Conservation (phyloP, 306 rosid species). For the Cucurbita ficifolia region DNA sequence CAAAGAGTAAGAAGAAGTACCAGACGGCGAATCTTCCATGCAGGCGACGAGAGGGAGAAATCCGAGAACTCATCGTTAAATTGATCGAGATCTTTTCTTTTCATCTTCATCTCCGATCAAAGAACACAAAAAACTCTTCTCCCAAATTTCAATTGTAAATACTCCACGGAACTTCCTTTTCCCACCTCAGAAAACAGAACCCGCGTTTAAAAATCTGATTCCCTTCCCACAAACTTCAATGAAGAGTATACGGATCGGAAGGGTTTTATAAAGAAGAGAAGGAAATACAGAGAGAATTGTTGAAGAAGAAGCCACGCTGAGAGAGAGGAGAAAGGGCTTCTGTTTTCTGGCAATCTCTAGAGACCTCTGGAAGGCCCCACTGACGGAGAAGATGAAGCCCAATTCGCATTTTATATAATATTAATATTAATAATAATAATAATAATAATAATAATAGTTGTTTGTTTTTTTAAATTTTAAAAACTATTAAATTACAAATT, state of each 20-base stretch:
- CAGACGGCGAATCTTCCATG: constrained; percentile 87
- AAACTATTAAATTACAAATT: too few relatives aligned
- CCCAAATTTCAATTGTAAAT: neutral
- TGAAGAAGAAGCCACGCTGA: neutral
- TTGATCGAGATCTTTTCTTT: constrained; percentile 26
- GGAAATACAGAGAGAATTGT: neutral
- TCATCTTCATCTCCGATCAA: constrained; percentile 31
- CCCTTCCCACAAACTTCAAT: neutral
- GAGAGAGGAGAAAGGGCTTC: neutral
- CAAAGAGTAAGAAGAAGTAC: constrained; percentile 7
- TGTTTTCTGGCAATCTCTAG: constrained; percentile 2
- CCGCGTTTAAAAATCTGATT: neutral
- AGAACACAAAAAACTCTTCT: neutral
- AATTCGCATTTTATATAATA: neutral
- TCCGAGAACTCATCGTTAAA: constrained; percentile 49
- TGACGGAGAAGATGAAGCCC: neutral
- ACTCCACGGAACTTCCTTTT: neutral
- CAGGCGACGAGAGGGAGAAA: constrained; percentile 63
- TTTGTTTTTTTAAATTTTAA: too few relatives aligned
- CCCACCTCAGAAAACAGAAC: neutral
- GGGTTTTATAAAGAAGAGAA: neutral
- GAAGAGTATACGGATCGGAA: neutral
- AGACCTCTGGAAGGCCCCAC: constrained; percentile 10
- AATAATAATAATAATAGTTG: too few relatives aligned
- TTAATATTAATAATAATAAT: too few relatives aligned